These are phyloP conservation scores for Apiospora saccharicola DNA, from an alignment of 2,329 filamentous ascomycete genomes.

Conservation along the genomic window DNA sequence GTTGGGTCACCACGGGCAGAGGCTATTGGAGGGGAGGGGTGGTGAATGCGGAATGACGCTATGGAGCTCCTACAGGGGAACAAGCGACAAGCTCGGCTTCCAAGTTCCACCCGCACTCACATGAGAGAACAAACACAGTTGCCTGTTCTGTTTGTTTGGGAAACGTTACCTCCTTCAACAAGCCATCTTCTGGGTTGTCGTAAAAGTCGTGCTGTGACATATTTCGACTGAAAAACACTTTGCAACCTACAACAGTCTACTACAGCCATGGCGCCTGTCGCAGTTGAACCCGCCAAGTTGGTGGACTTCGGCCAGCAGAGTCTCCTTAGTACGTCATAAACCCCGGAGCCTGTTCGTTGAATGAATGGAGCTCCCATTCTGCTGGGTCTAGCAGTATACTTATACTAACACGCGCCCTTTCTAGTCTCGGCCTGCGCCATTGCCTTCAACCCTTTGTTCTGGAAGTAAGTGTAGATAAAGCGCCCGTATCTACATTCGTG, in stretches of 20 bases:
- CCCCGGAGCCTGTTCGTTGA: background rate
- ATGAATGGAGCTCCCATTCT: background rate
- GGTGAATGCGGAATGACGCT: slow-evolving; percentile 23
- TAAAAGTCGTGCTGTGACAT: background rate
- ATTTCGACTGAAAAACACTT: background rate
- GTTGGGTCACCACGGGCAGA: background rate
- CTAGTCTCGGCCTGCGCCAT: slow-evolving; percentile 83
- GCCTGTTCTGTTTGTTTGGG: background rate
- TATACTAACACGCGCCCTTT: background rate
- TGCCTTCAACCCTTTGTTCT: slow-evolving; percentile 97
- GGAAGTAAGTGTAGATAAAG: slow-evolving; percentile 76
- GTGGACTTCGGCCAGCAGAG: slow-evolving; percentile 73
- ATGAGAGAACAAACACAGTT: background rate
- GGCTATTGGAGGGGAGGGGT: slow-evolving; percentile 15
- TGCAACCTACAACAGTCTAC: slow-evolving; percentile 11
- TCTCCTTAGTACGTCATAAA: slow-evolving; percentile 64
- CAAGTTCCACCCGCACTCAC: background rate
- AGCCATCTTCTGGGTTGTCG: too few relatives aligned
- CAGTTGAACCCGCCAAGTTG: slow-evolving; percentile 50
- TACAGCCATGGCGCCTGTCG: slow-evolving; percentile 47
- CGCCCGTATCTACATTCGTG: slow-evolving; percentile 16
- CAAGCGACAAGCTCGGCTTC: slow-evolving; percentile 18
- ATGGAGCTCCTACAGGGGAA: slow-evolving; percentile 15
- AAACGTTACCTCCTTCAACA: background rate
- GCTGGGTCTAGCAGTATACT: background rate